Evolutionary conservation across 805 yeast species (phyloP).

Genomic region (Ogataea philodendri): DNA sequence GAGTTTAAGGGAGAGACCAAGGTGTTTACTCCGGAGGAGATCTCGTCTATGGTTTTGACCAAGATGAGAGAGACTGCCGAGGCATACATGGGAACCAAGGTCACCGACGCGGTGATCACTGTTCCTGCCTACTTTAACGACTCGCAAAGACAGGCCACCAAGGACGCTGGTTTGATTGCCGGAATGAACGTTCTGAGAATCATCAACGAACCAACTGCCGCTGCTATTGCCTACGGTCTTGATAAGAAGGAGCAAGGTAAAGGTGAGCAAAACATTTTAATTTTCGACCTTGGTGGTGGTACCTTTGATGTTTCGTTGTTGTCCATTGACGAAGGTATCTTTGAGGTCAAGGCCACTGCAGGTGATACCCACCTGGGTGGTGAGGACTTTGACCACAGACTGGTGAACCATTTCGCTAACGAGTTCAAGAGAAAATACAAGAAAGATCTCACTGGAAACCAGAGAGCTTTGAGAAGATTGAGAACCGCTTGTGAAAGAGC

Average conservation of each 20-base stretch:
- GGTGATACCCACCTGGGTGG: constrained; percentile 96
- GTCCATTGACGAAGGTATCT: constrained; percentile 93
- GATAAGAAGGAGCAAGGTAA: constrained; percentile 52
- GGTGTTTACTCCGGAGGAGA: constrained; percentile 90
- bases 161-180: constrained; percentile 96
- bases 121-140: constrained; percentile 98
- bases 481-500: constrained; percentile 99
- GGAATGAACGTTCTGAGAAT: constrained; percentile 93
- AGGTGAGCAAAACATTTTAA: constrained; percentile 84
- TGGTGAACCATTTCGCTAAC: constrained; percentile 88
- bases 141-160: constrained; percentile 97
- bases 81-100: constrained; percentile 78
- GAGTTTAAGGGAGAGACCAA: constrained; percentile 83
- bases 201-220: constrained; percentile 97
- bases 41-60: constrained; percentile 86
- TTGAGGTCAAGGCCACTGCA: constrained; percentile 93
- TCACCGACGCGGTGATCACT: constrained; percentile 90
- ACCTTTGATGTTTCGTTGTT: constrained; percentile 93
- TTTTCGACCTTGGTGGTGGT: constrained; percentile 97
- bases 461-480: constrained; percentile 96
- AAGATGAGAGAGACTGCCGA: constrained; percentile 91
- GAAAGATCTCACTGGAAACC: constrained; percentile 89
- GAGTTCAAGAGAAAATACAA: constrained; percentile 98
- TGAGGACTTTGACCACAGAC: constrained; percentile 97
- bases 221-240: constrained; percentile 95